These are phyloP conservation scores for Cutaneotrichosporon cavernicola DNA, from an alignment of 1,284 basidiomycete species.

Conservation along the genomic window DNA sequence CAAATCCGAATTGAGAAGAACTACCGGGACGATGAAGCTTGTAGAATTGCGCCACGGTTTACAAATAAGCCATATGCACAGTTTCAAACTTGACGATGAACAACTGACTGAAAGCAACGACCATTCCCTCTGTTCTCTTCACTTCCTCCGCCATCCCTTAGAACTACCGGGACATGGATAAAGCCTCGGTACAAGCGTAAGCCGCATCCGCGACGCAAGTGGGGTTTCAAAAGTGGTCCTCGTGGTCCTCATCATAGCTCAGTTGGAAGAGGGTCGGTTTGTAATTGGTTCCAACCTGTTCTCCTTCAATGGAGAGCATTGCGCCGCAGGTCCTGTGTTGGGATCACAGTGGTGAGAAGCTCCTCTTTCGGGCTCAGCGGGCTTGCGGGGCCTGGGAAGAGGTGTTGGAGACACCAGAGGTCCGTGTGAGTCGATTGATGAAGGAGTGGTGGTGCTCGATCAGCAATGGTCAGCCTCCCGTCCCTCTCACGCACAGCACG, in stretches of 20 bases:
- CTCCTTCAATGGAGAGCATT: background rate
- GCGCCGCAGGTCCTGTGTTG: background rate
- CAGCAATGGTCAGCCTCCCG: background rate
- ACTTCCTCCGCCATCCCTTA: no score
- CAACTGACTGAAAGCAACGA: no score
- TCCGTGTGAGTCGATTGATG: background rate
- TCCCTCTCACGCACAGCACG: background rate
- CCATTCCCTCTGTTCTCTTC: no score
- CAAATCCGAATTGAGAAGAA: background rate
- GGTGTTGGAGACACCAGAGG: background rate
- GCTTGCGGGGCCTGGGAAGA: background rate
- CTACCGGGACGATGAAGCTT: background rate
- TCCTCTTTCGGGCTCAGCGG: background rate
- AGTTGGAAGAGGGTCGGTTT: background rate
- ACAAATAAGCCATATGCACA: no score
- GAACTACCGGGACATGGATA: no score
- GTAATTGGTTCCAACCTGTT: background rate
- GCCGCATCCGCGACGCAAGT: no score
- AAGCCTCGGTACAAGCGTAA: no score
- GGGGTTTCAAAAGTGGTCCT: no score
- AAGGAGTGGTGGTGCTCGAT: background rate
- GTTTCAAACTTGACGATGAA: no score
- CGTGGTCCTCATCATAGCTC: no score
- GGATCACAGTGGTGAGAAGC: background rate
- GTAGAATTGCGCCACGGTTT: background rate